Base-by-base conservation (phyloP, 305 asterid species). In the Caryopteris hybrid region DNA sequence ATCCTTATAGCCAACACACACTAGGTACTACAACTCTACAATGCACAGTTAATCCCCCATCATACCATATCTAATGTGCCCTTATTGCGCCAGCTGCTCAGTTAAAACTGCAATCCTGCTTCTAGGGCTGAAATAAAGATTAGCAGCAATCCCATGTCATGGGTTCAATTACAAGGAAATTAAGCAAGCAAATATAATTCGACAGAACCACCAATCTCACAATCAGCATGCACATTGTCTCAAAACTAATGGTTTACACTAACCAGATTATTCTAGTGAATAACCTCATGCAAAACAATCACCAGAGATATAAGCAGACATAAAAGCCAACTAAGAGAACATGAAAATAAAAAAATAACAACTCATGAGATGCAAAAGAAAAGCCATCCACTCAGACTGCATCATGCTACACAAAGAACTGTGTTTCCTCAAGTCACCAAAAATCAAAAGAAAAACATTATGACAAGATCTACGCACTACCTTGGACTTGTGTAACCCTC, bases 1-100 rank as follows among this genome's bases (percentile, higher is more conserved):
- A 63, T 55, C 74, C 70, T 47, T 9, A 67, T 36, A 20, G 73
- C 31, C 59, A 46, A 39, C 57, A 53, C 18, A 82, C 25, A 59
- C 73, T 57, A 79, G 47, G n/a, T 61, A 27, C 72, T 74, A 55
- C 25, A 76, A 69, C 84, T 72, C 52, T 60, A 18, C 33, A 74
- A 79, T 65, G 74, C 77, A 69, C 77, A 57, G 74, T 68, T 69
- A 66, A 66, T 71, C 71, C 90, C 85, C 86, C 70, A 70, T 62
- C 96, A 84, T 85, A 85, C 89, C 92, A 89, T 85, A 85, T 76
- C 71, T 64, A 80, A 76, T 1, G 75, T 46, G 73, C 66, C 78
- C 84, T 82, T 75, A 74, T 36, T 59, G 81, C 77, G 69, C 86
- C 87, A 76, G 90, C 95, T 70, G 87, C 86, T 71, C 81, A 79